These are phyloP conservation scores for Laburnicola sp. DNA, from an alignment of 2,329 filamentous ascomycete genomes.

Conservation along the genomic window DNA sequence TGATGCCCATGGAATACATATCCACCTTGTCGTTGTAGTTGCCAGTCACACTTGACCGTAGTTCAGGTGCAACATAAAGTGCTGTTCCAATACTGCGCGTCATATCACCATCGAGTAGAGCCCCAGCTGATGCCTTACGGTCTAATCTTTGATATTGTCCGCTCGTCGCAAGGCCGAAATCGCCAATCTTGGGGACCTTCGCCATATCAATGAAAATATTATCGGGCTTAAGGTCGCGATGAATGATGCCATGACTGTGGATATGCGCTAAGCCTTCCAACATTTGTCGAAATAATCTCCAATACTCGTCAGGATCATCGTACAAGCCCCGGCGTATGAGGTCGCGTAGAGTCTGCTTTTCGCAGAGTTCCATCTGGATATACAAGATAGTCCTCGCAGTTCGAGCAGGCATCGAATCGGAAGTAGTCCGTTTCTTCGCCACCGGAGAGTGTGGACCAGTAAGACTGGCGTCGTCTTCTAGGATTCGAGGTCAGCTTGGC, in stretches of 20 bases:
- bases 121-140: slow-evolving; percentile 47
- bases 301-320: slow-evolving; percentile 75
- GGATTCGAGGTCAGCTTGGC: slow-evolving; percentile 12
- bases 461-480: slow-evolving; percentile 53
- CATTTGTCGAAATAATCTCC: slow-evolving; percentile 89
- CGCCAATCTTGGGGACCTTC: slow-evolving; percentile 92
- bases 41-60: slow-evolving; percentile 72
- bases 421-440: slow-evolving; percentile 45
- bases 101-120: slow-evolving; percentile 59
- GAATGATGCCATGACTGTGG: slow-evolving; percentile 87
- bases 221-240: slow-evolving; percentile 94
- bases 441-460: slow-evolving; percentile 41
- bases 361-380: slow-evolving; percentile 99
- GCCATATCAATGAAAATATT: slow-evolving; percentile 94
- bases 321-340: slow-evolving; percentile 76
- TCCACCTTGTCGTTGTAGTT: slow-evolving; percentile 94
- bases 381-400: slow-evolving; percentile 77
- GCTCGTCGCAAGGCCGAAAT: slow-evolving; percentile 92
- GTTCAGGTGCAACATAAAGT: slow-evolving; percentile 90
- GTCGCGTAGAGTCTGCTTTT: slow-evolving; percentile 88
- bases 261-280: slow-evolving; percentile 89
- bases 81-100: slow-evolving; percentile 74
- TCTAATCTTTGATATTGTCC: slow-evolving; percentile 71
- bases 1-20: slow-evolving; percentile 97
- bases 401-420: slow-evolving; percentile 52